Conservation (phyloP, 2,329 filamentous ascomycete species). For the Monosporascus sp. region DNA sequence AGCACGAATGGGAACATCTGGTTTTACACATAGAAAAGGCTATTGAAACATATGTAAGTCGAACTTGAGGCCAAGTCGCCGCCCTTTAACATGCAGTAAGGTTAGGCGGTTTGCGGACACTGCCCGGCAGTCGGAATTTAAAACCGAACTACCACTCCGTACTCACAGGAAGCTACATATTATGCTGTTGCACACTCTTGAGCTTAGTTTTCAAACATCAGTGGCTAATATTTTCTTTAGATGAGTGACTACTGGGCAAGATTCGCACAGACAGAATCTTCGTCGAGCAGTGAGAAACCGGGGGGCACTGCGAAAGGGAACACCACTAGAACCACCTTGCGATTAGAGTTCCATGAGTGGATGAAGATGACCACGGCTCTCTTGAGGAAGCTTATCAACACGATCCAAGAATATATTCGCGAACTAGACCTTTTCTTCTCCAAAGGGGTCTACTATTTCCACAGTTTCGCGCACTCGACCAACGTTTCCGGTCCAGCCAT, state of each 20-base stretch:
- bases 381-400: background rate
- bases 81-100: too few species aligned
- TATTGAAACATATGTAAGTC: slow-evolving; percentile 4
- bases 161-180: background rate
- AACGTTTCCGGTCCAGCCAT: background rate
- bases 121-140: too few species aligned
- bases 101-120: too few species aligned
- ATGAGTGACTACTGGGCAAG: background rate
- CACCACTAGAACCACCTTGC: background rate
- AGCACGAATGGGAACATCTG: slow-evolving; percentile 3
- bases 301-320: background rate
- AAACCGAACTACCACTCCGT: background rate
- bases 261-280: background rate
- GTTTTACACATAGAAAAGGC: background rate
- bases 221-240: background rate
- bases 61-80: background rate
- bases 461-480: background rate
- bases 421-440: slow-evolving; percentile 3
- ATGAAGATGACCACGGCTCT: slow-evolving; percentile 3
- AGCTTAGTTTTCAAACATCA: background rate
- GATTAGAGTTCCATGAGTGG: slow-evolving; percentile 7
- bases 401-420: background rate
- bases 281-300: background rate
- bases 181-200: too few species aligned
- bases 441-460: slow-evolving; percentile 5